phyloP scores from a whole-genome alignment of 208 protist species.

The Leishmania tarentolae region DNA sequence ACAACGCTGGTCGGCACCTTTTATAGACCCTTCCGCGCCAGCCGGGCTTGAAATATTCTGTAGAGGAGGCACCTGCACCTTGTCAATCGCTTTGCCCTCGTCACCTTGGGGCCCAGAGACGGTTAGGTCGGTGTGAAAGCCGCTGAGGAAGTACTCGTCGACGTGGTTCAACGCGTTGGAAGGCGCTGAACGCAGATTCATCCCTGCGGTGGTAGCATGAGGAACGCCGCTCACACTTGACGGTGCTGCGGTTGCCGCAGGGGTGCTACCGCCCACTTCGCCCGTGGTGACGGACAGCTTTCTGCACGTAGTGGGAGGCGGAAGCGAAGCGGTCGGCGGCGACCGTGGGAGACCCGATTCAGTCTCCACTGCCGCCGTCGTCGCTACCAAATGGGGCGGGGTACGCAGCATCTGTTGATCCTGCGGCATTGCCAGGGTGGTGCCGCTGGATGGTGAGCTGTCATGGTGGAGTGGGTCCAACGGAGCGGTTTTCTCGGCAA shows the following conservation, averaged over 20 bases:
- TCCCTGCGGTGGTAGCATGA: not conserved
- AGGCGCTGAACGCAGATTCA: not conserved
- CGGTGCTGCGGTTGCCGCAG: not conserved
- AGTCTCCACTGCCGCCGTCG: not conserved
- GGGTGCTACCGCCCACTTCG: not conserved
- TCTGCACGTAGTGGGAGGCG: slow-evolving; percentile 9
- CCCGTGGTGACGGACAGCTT: slow-evolving; percentile 3
- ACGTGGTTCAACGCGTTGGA: not conserved
- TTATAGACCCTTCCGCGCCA: not conserved
- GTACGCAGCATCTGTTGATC: not conserved
- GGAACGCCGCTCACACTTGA: not conserved
- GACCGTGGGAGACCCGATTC: not conserved
- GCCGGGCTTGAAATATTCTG: not conserved
- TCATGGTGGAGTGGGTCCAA: not conserved
- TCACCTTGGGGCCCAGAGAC: not conserved
- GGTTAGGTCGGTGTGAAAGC: slow-evolving; percentile 11
- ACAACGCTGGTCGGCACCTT: not conserved
- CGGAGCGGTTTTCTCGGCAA: not conserved
- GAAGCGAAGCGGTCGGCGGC: not conserved
- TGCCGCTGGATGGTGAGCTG: not conserved
- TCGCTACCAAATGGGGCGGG: not conserved
- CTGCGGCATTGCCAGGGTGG: not conserved
- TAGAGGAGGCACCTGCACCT: not conserved
- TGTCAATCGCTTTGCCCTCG: not conserved
- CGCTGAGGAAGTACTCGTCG: slow-evolving; percentile 26